Conservation (phyloP, 2,329 filamentous ascomycete genomes). For the Xylaria sp. region DNA sequence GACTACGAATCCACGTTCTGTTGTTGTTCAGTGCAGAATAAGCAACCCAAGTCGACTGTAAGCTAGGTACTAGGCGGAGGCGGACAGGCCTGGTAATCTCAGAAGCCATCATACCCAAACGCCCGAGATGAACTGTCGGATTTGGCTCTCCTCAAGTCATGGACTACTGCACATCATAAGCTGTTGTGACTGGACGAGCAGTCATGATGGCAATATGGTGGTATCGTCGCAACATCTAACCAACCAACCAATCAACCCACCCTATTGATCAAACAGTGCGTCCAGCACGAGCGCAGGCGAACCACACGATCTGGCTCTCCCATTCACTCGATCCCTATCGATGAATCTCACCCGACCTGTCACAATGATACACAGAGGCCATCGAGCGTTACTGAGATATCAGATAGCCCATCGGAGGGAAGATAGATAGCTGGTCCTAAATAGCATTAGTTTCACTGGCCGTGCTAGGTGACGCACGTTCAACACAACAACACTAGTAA, state of each 20-base stretch:
- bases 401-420: background rate
- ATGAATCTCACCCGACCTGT: slow-evolving; percentile 20
- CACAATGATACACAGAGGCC: slow-evolving; percentile 15
- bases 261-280: slow-evolving; percentile 15
- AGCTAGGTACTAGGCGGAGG: slow-evolving; percentile 6
- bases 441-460: background rate
- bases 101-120: slow-evolving; percentile 18
- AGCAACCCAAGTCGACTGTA: background rate
- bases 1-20: slow-evolving; percentile 8
- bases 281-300: slow-evolving; percentile 1
- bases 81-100: slow-evolving; percentile 18
- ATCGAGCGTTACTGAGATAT: background rate
- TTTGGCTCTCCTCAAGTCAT: slow-evolving; percentile 20
- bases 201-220: slow-evolving; percentile 8
- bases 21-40: slow-evolving; percentile 7
- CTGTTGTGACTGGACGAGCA: slow-evolving; percentile 22
- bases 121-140: slow-evolving; percentile 22
- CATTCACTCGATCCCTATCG: slow-evolving; percentile 10
- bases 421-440: background rate
- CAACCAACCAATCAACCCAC: slow-evolving; percentile 2
- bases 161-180: slow-evolving; percentile 2
- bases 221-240: slow-evolving; percentile 17
- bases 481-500: slow-evolving; percentile 9
- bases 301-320: background rate
- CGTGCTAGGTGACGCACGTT: background rate